A percentile compares a stretch with the other conserved stretches of the same genome.
These are phyloP conservation scores for Sporothrix schenckii DNA, from an alignment of 2,329 filamentous ascomycete species.

Conservation along the genomic window DNA sequence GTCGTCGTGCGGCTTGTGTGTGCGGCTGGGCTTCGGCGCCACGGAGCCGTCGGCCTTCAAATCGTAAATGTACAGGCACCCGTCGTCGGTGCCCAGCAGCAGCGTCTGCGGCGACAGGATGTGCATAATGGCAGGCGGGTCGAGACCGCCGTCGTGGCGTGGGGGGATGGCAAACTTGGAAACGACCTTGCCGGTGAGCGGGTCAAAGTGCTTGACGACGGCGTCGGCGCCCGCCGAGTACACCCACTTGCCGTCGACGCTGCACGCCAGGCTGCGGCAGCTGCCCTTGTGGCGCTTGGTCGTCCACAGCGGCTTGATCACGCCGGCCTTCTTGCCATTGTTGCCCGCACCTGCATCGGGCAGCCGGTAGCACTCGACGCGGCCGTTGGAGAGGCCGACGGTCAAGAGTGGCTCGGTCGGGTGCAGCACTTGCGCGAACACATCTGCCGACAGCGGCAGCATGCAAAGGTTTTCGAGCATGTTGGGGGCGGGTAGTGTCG, in stretches of 20 bases:
- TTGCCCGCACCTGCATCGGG: slow-evolving; percentile 59
- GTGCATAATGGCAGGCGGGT: slow-evolving; percentile 73
- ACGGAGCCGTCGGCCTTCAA: slow-evolving; percentile 64
- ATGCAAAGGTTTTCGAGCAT: slow-evolving; percentile 95
- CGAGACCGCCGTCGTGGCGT: slow-evolving; percentile 50
- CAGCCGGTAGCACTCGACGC: slow-evolving; percentile 81
- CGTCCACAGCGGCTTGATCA: slow-evolving; percentile 81
- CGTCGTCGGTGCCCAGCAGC: slow-evolving; percentile 87
- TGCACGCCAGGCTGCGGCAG: slow-evolving; percentile 80
- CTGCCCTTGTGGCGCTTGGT: slow-evolving; percentile 92
- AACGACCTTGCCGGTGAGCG: slow-evolving; percentile 65
- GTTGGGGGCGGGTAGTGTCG: slow-evolving; percentile 23
- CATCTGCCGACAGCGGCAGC: slow-evolving; percentile 79
- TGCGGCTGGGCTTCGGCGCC: slow-evolving; percentile 66
- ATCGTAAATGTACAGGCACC: slow-evolving; percentile 85
- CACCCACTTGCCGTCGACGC: slow-evolving; percentile 70
- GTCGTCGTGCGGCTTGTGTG: slow-evolving; percentile 85
- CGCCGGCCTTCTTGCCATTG: slow-evolving; percentile 67
- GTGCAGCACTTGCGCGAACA: slow-evolving; percentile 88
- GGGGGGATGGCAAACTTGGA: slow-evolving; percentile 80
- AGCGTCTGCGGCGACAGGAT: slow-evolving; percentile 84
- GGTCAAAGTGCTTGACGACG: slow-evolving; percentile 58
- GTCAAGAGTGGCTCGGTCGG: slow-evolving; percentile 81
- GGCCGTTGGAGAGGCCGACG: slow-evolving; percentile 80
- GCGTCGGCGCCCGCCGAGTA: slow-evolving; percentile 65